Percentiles rank a stretch among this genome's conserved stretches.
Conservation (phyloP, 169 alveolate species). For the Plasmodium berghei region DNA sequence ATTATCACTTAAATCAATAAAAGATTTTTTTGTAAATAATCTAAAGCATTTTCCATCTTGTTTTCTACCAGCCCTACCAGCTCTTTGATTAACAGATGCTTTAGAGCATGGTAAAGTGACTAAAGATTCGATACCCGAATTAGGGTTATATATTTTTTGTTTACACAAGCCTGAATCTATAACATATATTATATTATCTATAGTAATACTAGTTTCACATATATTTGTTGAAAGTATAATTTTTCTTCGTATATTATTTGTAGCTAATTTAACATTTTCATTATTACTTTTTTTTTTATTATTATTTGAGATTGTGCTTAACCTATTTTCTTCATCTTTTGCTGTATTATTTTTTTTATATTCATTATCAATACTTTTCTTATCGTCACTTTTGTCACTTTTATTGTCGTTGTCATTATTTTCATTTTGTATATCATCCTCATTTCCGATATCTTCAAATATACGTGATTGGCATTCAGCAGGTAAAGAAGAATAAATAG, state of each 20-base stretch:
- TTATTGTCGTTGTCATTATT: neutral
- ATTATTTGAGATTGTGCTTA: neutral
- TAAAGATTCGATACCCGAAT: slow-evolving; percentile 95
- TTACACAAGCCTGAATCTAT: slow-evolving; percentile 98
- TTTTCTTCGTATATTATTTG: slow-evolving; percentile 95
- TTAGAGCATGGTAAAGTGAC: slow-evolving; percentile 98
- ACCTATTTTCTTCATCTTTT: neutral
- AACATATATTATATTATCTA: slow-evolving; percentile 98
- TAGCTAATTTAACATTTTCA: slow-evolving; percentile 36
- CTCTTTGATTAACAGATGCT: slow-evolving; percentile 99
- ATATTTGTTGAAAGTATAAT: slow-evolving; percentile 98
- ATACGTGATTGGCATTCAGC: slow-evolving; percentile 98
- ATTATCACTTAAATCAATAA: slow-evolving; percentile 96
- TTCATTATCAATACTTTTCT: neutral
- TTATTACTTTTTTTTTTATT: slow-evolving; percentile 5
- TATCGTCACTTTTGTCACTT: neutral
- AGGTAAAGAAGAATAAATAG: slow-evolving; percentile 98
- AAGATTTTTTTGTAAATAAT: slow-evolving; percentile 97
- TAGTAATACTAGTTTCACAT: slow-evolving; percentile 99
- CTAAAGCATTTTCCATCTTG: slow-evolving; percentile 99
- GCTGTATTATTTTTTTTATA: neutral
- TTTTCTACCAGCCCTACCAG: slow-evolving; percentile 99
- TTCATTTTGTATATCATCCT: slow-evolving; percentile 63
- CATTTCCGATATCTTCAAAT: slow-evolving; percentile 93
- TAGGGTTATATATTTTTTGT: slow-evolving; percentile 97